Evolutionary conservation across 163 green algal species (phyloP).

Genomic region (Botryococcus braunii): DNA sequence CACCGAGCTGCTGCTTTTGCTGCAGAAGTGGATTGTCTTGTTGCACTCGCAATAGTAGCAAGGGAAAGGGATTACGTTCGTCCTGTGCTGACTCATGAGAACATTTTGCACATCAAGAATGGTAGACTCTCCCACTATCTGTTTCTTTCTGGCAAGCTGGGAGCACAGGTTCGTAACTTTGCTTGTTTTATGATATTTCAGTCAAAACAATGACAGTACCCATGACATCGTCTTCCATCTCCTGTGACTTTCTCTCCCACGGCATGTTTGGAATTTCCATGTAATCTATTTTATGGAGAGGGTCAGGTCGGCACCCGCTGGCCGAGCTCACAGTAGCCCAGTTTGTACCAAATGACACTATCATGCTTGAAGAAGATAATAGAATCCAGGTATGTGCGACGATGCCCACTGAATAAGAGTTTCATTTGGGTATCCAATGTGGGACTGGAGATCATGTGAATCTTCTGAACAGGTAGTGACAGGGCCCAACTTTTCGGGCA

Average conservation of each 20-base stretch:
- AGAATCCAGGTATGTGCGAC: constrained; percentile 46
- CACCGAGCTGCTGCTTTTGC: constrained; percentile 27
- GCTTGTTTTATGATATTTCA: too few relatives aligned
- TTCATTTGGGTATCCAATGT: neutral
- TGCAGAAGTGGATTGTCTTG: constrained; percentile 74
- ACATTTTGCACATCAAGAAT: constrained; percentile 58
- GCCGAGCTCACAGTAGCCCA: constrained; percentile 65
- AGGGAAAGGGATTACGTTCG: constrained; percentile 38
- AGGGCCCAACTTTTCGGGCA: constrained; percentile 85
- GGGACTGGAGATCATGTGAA: neutral
- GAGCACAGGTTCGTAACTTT: too few relatives aligned
- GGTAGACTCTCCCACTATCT: too few relatives aligned
- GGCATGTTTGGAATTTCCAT: neutral
- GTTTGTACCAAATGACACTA: constrained; percentile 82
- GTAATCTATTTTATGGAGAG: too few relatives aligned
- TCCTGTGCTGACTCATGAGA: constrained; percentile 48
- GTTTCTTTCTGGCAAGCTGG: too few relatives aligned
- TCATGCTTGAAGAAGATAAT: constrained; percentile 25
- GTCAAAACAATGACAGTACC: too few relatives aligned
- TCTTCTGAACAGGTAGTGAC: constrained; percentile 48
- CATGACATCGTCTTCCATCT: too few relatives aligned
- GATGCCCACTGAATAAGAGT: neutral
- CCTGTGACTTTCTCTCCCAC: too few relatives aligned
- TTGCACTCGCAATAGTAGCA: constrained; percentile 52
- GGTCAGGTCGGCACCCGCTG: constrained; percentile 72